Conservation (phyloP, 352 stramenopile genomes). For the Globisporangium uncinulatum region DNA sequence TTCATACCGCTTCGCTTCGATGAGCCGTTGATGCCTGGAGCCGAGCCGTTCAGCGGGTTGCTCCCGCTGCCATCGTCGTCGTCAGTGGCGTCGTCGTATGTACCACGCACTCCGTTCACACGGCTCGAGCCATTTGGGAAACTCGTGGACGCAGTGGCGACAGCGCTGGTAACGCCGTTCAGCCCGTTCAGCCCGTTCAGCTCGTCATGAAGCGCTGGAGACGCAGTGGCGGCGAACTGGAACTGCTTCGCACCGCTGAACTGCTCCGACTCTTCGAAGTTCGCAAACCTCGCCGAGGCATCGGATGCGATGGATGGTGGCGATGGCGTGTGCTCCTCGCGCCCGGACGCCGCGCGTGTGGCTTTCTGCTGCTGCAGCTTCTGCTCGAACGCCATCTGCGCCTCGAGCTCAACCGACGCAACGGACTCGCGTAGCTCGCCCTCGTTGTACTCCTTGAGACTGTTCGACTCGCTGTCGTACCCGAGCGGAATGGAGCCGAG, state of each 20-base stretch:
- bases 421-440: slow-evolving; percentile 66
- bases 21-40: slow-evolving; percentile 21
- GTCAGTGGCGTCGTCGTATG: slow-evolving; percentile 11
- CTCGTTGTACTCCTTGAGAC: slow-evolving; percentile 58
- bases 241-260: slow-evolving; percentile 1
- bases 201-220: background rate
- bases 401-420: slow-evolving; percentile 63
- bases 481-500: slow-evolving; percentile 83
- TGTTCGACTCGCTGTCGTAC: slow-evolving; percentile 75
- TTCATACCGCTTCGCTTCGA: slow-evolving; percentile 19
- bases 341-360: slow-evolving; percentile 12
- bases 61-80: slow-evolving; percentile 7
- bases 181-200: slow-evolving; percentile 2
- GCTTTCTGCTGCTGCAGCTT: slow-evolving; percentile 37
- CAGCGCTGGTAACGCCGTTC: background rate
- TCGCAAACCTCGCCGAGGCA: slow-evolving; percentile 7
- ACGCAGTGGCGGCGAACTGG: slow-evolving; percentile 1
- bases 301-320: background rate
- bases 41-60: slow-evolving; percentile 8
- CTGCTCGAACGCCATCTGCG: slow-evolving; percentile 75
- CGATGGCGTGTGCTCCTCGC: background rate
- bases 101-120: background rate
- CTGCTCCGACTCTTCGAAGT: slow-evolving; percentile 6
- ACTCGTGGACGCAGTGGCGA: background rate
- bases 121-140: slow-evolving; percentile 5